phyloP scores from a whole-genome alignment of 345 rosid species.

The Abelmoschus esculentus region DNA sequence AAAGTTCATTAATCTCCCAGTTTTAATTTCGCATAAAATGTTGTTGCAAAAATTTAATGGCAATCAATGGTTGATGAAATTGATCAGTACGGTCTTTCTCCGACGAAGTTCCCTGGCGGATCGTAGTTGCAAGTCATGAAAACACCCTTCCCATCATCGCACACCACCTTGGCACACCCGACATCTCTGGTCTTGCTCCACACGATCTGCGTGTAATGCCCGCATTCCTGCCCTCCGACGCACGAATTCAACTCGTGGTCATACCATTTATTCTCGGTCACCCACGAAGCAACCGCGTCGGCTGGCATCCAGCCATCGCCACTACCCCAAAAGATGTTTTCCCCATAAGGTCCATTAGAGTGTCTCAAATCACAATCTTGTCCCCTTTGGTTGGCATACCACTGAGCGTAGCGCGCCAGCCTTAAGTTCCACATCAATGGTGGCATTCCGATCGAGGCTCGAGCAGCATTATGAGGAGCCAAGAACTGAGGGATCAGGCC shows the following conservation, averaged over 20 bases:
- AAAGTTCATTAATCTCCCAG: background rate
- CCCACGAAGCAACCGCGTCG: constrained; percentile 62
- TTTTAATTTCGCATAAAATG: background rate
- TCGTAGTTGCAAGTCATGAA: constrained; percentile 90
- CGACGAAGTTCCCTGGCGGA: constrained; percentile 86
- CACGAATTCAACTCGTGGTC: constrained; percentile 53
- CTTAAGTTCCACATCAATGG: constrained; percentile 51
- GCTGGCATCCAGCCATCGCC: constrained; percentile 61
- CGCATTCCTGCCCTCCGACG: constrained; percentile 46
- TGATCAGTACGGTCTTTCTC: constrained; percentile 70
- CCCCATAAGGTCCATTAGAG: constrained; percentile 79
- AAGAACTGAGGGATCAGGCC: constrained; percentile 35
- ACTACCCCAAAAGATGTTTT: constrained; percentile 94
- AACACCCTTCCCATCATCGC: constrained; percentile 48
- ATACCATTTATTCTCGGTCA: constrained; percentile 50
- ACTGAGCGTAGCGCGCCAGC: constrained; percentile 41
- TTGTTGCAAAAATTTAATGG: background rate
- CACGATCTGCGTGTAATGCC: constrained; percentile 87
- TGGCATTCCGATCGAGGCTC: constrained; percentile 34
- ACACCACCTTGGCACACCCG: constrained; percentile 64
- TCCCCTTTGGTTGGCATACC: constrained; percentile 61
- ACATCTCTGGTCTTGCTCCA: constrained; percentile 52
- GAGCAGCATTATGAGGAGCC: constrained; percentile 62
- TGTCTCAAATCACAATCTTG: constrained; percentile 58
- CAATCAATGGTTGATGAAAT: background rate